These are phyloP conservation scores for Rhinocladiella mackenziei DNA, from an alignment of 2,329 filamentous ascomycete species.

Conservation along the genomic window DNA sequence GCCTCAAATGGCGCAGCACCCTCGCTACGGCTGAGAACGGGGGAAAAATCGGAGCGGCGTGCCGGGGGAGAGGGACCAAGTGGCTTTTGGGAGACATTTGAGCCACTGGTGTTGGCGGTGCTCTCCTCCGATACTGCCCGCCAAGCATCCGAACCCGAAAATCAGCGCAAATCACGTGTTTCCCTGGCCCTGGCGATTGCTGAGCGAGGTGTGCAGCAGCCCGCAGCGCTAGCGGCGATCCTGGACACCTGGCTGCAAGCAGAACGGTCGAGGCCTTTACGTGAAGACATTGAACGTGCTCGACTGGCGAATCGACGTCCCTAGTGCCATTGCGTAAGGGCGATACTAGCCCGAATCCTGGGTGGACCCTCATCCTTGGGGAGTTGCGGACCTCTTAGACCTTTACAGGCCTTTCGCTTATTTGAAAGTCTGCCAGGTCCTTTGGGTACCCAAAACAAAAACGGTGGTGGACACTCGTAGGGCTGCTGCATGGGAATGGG, in stretches of 20 bases:
- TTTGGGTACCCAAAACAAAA: too few species aligned
- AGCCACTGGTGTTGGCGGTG: conserved; percentile 23
- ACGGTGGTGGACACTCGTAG: too few species aligned
- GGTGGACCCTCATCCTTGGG: too few species aligned
- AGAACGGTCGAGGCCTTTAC: conserved; percentile 39
- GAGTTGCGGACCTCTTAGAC: not conserved
- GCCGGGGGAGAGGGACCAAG: conserved; percentile 6
- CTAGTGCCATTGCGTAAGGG: too few species aligned
- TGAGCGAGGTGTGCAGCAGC: conserved; percentile 10
- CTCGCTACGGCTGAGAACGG: conserved; percentile 1
- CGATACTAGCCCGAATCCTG: too few species aligned
- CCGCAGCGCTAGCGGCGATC: conserved; percentile 21
- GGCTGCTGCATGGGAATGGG: conserved; percentile 1
- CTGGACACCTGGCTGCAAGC: conserved; percentile 36
- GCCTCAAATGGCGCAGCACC: conserved; percentile 14
- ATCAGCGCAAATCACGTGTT: conserved; percentile 24
- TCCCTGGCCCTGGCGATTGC: conserved; percentile 20
- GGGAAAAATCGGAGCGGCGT: conserved; percentile 7
- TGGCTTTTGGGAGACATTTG: conserved; percentile 17
- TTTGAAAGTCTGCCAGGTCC: conserved; percentile 1
- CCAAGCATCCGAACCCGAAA: conserved; percentile 22
- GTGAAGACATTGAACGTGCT: conserved; percentile 23
- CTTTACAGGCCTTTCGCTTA: not conserved
- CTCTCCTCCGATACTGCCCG: conserved; percentile 12
- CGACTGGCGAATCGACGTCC: conserved; percentile 5